A percentile compares a stretch with the other conserved stretches of the same genome.
Evolutionary conservation across 164 flowering plant genomes (phyloP).

Genomic region (Liquidambar formosana): DNA sequence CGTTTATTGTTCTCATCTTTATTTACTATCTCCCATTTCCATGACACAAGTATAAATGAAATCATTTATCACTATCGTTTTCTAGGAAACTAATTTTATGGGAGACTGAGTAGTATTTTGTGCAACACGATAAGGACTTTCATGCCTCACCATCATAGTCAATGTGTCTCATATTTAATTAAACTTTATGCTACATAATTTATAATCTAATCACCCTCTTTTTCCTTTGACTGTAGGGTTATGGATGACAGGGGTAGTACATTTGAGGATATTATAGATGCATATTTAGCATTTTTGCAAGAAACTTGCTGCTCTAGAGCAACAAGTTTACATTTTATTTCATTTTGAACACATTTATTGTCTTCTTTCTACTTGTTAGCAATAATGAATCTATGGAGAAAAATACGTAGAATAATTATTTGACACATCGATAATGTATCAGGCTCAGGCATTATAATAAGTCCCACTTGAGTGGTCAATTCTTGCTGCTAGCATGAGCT

Average conservation of each 20-base stretch:
- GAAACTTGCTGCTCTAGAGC: constrained; percentile 50
- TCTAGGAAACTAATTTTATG: too few species aligned
- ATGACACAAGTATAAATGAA: too few species aligned
- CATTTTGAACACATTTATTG: not conserved
- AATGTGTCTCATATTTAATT: not conserved
- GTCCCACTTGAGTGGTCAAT: not conserved
- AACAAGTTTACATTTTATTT: not conserved
- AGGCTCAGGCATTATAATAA: not conserved
- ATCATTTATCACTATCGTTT: too few species aligned
- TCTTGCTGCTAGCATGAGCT: not conserved
- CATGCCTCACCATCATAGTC: not conserved
- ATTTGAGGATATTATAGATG: constrained; percentile 84
- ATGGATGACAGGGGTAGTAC: constrained; percentile 48
- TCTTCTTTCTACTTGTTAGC: not conserved
- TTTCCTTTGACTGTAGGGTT: constrained; percentile 43
- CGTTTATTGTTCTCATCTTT: too few species aligned
- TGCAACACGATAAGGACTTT: not conserved
- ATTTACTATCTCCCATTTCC: too few species aligned
- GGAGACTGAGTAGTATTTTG: not conserved
- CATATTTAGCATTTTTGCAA: constrained; percentile 86
- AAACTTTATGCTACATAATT: not conserved
- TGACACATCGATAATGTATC: too few species aligned
- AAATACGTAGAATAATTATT: too few species aligned
- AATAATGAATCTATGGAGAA: too few species aligned
- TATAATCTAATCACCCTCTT: not conserved